Conservation (phyloP, 2,329 filamentous ascomycete species). For the Fusarium subglutinans region DNA sequence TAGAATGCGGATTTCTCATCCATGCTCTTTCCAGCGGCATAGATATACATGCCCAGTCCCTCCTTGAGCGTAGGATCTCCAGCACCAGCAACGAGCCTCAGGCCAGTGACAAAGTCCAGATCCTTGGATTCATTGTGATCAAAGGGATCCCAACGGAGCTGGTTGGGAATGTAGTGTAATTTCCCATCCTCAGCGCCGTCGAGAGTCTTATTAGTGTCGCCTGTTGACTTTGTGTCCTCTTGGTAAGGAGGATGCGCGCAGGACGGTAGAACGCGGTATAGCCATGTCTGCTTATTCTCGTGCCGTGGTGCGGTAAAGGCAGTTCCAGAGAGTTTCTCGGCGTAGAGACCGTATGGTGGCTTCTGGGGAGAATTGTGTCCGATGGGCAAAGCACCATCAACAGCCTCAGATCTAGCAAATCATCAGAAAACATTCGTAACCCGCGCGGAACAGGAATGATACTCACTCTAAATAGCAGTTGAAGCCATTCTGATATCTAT, state of each 20-base stretch:
- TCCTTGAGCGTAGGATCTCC: constrained; percentile 83
- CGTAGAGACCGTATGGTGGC: constrained; percentile 79
- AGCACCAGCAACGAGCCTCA: constrained; percentile 80
- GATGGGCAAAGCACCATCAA: constrained; percentile 77
- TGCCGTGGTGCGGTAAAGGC: constrained; percentile 75
- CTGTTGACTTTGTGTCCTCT: constrained; percentile 50
- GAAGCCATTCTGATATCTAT: constrained; percentile 83
- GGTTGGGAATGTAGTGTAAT: constrained; percentile 68
- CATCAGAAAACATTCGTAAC: not conserved
- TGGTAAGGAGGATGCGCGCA: constrained; percentile 68
- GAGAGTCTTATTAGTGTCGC: constrained; percentile 41
- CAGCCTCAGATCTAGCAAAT: constrained; percentile 72
- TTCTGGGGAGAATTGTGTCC: constrained; percentile 86
- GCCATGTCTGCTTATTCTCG: constrained; percentile 77
- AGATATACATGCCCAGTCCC: constrained; percentile 83
- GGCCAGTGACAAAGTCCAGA: constrained; percentile 62
- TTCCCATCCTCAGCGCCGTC: constrained; percentile 33
- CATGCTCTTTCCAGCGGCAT: constrained; percentile 83
- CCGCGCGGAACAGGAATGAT: not conserved
- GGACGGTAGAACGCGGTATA: constrained; percentile 75
- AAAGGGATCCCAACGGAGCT: constrained; percentile 85
- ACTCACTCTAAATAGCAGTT: constrained; percentile 78
- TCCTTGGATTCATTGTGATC: constrained; percentile 69
- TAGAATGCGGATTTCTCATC: constrained; percentile 78
- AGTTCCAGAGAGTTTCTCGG: constrained; percentile 80